Base-by-base conservation (phyloP, 2,329 filamentous ascomycete genomes). In the Coniochaeta hoffmannii region DNA sequence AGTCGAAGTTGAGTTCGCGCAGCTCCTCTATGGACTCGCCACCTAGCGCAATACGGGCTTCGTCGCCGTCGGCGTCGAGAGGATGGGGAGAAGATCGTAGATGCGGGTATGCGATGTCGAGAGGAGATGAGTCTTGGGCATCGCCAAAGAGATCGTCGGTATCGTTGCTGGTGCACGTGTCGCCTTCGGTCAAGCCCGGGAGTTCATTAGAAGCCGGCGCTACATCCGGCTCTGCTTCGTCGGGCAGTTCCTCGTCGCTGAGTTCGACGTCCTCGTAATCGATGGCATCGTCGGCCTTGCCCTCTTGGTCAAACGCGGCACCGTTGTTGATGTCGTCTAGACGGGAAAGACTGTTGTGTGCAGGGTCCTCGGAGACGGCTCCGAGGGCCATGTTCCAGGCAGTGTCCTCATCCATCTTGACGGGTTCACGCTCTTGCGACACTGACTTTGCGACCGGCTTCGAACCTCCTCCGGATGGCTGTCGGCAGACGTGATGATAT, bases 241-340 rank as follows among this genome's bases (percentile, higher is more conserved):
- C 90, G 11, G 90, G 88, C 8, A 96, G 79, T 60, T 97, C 92
- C 66, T 95, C 91, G 68, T 97, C 93, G 59, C 97, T 92, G 64
- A 81, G 97, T 67, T 99, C 93, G 64, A 81, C 97, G 67, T 99
- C 93, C 59, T 94, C 76, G 44, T 79, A 99, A 67, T 99, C 94
- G 59, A 94, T 75, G 38, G 94, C 94, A 72, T 97, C 89, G 58
- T 91, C 91, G 55, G 91, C 93, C 71, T 99, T 99, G 69, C 90
- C 88, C 7, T 78, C 76, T 60, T 84, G 77, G 60, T 86, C 84
- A 60, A 86, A 80, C 24, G 76, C 68, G 54, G 71, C 72, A 53
- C 60, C 63, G 8, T 35, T 4, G 10, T 10, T 24, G 50, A 53
- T 38, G 4, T 22, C 9, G 14, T 4, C 32, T 3, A 31, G 14